A percentile compares a stretch with the other conserved stretches of the same genome.
Evolutionary conservation across 23 red algal genomes (phyloP).

Genomic region (Rhodosorus marinus): DNA sequence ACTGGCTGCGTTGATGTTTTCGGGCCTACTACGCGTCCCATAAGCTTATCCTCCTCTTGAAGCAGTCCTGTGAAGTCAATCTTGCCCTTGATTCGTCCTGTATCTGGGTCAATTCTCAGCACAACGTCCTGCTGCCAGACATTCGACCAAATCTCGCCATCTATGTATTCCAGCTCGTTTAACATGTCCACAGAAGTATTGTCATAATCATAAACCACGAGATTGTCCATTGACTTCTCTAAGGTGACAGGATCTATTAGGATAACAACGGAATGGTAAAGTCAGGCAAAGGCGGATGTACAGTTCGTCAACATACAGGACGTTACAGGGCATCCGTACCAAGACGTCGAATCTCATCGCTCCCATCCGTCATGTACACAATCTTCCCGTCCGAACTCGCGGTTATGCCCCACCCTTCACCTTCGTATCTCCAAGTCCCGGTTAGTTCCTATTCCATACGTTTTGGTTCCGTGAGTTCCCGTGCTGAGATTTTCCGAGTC

Average conservation of each 20-base stretch:
- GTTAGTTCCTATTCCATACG: slow-evolving; percentile 17
- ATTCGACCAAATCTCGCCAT: slow-evolving; percentile 56
- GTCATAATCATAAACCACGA: slow-evolving; percentile 21
- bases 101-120: slow-evolving; percentile 26
- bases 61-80: slow-evolving; percentile 34
- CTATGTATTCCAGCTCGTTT: slow-evolving; percentile 49
- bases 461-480: slow-evolving; percentile 27
- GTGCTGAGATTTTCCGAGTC: slow-evolving; percentile 36
- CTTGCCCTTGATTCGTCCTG: slow-evolving; percentile 17
- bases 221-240: neutral
- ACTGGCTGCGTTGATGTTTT: too few relatives aligned
- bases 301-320: too few relatives aligned
- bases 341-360: slow-evolving; percentile 13
- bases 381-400: slow-evolving; percentile 21
- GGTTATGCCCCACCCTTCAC: slow-evolving; percentile 53
- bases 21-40: too few relatives aligned
- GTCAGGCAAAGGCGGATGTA: neutral
- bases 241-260: slow-evolving; percentile 2
- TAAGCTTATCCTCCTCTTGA: slow-evolving; percentile 2
- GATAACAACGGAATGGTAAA: neutral
- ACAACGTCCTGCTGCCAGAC: slow-evolving; percentile 37
- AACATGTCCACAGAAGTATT: slow-evolving; percentile 19
- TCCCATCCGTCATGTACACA: slow-evolving; percentile 65
- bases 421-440: slow-evolving; percentile 46
- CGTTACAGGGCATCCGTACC: slow-evolving; percentile 4